Base-by-base conservation (phyloP, 1,284 basidiomycete species). In the Athelia psychrophila region DNA sequence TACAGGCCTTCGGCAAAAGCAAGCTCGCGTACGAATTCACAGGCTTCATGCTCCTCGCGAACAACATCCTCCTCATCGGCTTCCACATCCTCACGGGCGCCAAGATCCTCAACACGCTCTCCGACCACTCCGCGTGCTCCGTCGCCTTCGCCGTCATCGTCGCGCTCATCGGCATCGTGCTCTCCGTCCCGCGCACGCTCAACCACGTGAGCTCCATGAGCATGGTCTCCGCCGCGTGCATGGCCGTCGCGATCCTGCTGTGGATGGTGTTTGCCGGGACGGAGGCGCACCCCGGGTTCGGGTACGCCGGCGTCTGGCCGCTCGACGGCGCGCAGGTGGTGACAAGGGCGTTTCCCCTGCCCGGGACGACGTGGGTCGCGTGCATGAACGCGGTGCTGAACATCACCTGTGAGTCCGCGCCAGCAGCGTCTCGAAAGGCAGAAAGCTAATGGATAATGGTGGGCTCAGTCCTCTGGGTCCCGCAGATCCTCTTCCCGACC, bases 21-120 rank as follows among this genome's bases (percentile, higher is more conserved):
- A 42, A 42, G 38, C 38, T 30, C 13, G 38, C 38, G 8, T 42
- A 42, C n/a, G 38, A 42, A 42, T 5, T 42, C 10, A 42, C 38
- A 5, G 38, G 38, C 6, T 30, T 30, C 13, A 30, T 30, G 27
- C 27, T 30, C 6, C 27, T 30, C 27, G 27, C 27, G 27, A 23
- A 42, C 44, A 46, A 25, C 44, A 46, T 46, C 20, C 18, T 46
- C 6, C 44, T 46, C 24, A 46, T 46, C 24, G 44, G 44, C 4
- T 46, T 46, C 25, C 44, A 46, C 23, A 24, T 46, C 44, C 24
- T 46, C n/a, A 46, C 44, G 8, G 44, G 44, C 18, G 44, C 44
- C 25, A 46, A 46, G 24, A 46, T 46, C n/a, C 24, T 46, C 6
- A 46, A 46, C n/a, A 46, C 44, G 5, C 24, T 46, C n/a, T 22